A percentile compares a stretch with the other conserved stretches of the same genome.
Evolutionary conservation across 2,329 filamentous ascomycete species (phyloP).

Genomic region (Stachybotrys chartarum): DNA sequence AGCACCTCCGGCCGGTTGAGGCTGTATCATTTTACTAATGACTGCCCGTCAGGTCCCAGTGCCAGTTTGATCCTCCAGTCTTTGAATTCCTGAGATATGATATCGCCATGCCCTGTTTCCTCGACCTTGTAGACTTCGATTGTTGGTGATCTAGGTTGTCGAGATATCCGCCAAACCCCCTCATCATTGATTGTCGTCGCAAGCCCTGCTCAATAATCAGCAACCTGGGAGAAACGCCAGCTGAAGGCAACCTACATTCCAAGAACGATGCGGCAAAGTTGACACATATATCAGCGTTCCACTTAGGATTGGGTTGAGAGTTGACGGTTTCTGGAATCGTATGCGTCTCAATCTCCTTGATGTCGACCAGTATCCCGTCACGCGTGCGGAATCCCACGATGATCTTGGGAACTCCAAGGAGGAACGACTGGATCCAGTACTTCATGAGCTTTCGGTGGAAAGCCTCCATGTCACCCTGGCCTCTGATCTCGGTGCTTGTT

Average conservation of each 20-base stretch:
- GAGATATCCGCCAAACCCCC: constrained; percentile 75
- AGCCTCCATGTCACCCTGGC: constrained; percentile 60
- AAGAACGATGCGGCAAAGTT: constrained; percentile 79
- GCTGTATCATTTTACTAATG: constrained; percentile 6
- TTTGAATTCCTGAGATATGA: constrained; percentile 71
- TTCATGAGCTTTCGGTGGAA: constrained; percentile 90
- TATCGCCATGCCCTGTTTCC: constrained; percentile 63
- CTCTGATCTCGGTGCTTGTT: constrained; percentile 67
- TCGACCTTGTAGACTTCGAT: constrained; percentile 72
- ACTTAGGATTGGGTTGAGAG: constrained; percentile 56
- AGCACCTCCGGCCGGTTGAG: too few species aligned
- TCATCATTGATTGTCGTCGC: constrained; percentile 57
- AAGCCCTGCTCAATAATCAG: constrained; percentile 43
- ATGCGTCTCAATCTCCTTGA: constrained; percentile 76
- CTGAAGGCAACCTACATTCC: constrained; percentile 51
- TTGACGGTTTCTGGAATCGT: constrained; percentile 71
- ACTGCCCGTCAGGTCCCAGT: constrained; percentile 19
- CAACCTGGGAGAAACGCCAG: not conserved
- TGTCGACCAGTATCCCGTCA: constrained; percentile 60
- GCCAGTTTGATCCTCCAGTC: constrained; percentile 60
- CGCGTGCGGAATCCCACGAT: constrained; percentile 79
- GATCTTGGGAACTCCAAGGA: constrained; percentile 87
- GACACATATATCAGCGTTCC: constrained; percentile 92
- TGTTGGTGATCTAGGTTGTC: constrained; percentile 50
- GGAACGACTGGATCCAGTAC: constrained; percentile 94